Evolutionary conservation across 129 eudicot species (phyloP), one percentile per base, ranked within the genome.

Genomic region (Artemisia argyi): DNA sequence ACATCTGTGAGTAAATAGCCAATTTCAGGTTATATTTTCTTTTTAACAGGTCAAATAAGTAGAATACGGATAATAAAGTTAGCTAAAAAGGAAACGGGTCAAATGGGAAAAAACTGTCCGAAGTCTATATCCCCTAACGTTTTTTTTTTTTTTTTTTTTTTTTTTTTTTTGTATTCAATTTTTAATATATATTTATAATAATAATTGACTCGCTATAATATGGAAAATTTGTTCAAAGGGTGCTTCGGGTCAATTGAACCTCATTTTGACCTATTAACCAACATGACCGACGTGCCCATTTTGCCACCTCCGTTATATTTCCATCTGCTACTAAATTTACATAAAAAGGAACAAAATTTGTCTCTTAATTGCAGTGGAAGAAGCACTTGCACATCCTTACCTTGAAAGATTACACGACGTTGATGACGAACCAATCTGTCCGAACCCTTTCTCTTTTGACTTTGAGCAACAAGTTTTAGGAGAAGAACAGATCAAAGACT

Each of bases 401-500:
- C 88, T 92, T 17, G 96, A 83, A 63, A 83, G 83, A 73, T 65
- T 92, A 68, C 98, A 92, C 44, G 98, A 92, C 75, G 28, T 73
- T 47, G 91, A 95, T 11, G 98, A 92, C 63, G 98, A 92, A 59
- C 98, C 98, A 39, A 74, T 89, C 7, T 92, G 98, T 75, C 17
- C 81, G 12, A 63, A 79, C 24, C 77, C 98, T 46, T 92, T 92
- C 78, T 85, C 96, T 13, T 92, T 89, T 54, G 98, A 92, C 61
- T 92, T 92, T 69, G 98, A 92, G 89, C 88, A 82, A 19, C 88
- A 87, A 71, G 81, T 76, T 64, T 66, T 87, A 72, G 81, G 90
- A 68, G 98, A 92, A 78, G 95, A 89, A 68, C 96, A 89, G 71
- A 92, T 92, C 59, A 92, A 89, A 78, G 95, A 92, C n/a, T 81